Conservation (phyloP, 2,329 filamentous ascomycete species). For the Talaromyces sp. region DNA sequence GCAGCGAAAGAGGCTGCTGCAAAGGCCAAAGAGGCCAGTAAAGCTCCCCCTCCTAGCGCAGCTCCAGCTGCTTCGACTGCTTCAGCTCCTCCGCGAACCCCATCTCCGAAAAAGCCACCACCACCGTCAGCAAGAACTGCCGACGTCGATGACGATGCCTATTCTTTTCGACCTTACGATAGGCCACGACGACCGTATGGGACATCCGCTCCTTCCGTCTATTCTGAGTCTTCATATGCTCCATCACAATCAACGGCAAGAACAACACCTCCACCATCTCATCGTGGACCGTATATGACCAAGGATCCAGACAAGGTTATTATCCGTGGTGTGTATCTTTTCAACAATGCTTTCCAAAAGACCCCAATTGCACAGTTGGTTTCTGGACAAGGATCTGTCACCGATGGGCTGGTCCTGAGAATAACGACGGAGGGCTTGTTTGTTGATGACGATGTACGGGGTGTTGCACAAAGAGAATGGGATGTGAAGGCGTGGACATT, state of each 20-base stretch:
- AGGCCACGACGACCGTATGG: slow-evolving; percentile 61
- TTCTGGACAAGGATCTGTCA: slow-evolving; percentile 78
- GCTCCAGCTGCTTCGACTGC: slow-evolving; percentile 25
- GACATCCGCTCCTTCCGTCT: slow-evolving; percentile 65
- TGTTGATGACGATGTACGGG: slow-evolving; percentile 91
- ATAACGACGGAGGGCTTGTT: slow-evolving; percentile 94
- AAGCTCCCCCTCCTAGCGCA: slow-evolving; percentile 25
- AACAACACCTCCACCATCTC: slow-evolving; percentile 72
- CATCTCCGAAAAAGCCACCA: slow-evolving; percentile 42
- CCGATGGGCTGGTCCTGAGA: slow-evolving; percentile 85
- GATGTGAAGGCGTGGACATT: slow-evolving; percentile 98
- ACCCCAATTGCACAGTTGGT: slow-evolving; percentile 90
- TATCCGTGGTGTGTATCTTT: slow-evolving; percentile 87
- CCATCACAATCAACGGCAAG: slow-evolving; percentile 78
- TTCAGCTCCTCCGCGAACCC: slow-evolving; percentile 31
- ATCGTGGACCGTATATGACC: slow-evolving; percentile 76
- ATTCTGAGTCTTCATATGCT: slow-evolving; percentile 84
- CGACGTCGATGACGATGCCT: slow-evolving; percentile 61
- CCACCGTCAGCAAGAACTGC: slow-evolving; percentile 38
- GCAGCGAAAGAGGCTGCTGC: slow-evolving; percentile 33
- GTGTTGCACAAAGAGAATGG: slow-evolving; percentile 94
- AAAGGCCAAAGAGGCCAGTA: slow-evolving; percentile 29
- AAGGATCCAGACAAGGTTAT: slow-evolving; percentile 95
- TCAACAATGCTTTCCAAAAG: slow-evolving; percentile 83
- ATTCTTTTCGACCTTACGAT: slow-evolving; percentile 78